phyloP scores from a whole-genome alignment of 2,329 filamentous ascomycete species.

The Fusarium proliferatum region DNA sequence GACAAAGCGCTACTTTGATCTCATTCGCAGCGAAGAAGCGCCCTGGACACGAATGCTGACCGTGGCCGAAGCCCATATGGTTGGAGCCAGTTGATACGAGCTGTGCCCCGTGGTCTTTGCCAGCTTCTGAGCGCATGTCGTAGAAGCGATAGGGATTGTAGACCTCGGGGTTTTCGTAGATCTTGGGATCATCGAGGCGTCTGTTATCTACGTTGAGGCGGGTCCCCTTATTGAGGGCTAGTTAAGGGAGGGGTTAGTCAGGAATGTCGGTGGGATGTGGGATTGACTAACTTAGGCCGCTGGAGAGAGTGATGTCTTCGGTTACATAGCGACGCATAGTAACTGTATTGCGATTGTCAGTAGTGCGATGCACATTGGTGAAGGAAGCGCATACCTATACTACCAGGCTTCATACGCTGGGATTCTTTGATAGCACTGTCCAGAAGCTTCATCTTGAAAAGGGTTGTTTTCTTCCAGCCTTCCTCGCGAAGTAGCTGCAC shows the following conservation, averaged over 20 bases:
- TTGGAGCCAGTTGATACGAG: not conserved
- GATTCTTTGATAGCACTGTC: constrained; percentile 12
- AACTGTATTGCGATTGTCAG: not conserved
- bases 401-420: not conserved
- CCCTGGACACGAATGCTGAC: not conserved
- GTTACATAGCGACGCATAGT: not conserved
- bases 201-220: not conserved
- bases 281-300: not conserved
- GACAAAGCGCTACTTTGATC: not conserved
- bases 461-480: not conserved
- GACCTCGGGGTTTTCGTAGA: not conserved
- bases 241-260: accelerated
- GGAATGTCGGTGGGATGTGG: accelerated
- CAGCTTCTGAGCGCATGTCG: not conserved
- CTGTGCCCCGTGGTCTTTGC: not conserved
- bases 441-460: constrained; percentile 5
- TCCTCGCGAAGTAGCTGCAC: not conserved
- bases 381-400: not conserved
- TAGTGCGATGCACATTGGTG: no score
- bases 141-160: constrained; percentile 1
- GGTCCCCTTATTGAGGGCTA: not conserved
- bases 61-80: constrained; percentile 5
- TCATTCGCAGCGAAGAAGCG: constrained; percentile 6
- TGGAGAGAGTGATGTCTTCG: not conserved
- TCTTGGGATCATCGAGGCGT: not conserved